These are phyloP conservation scores for Exophiala bonariae DNA, from an alignment of 2,329 filamentous ascomycete species.

Conservation along the genomic window DNA sequence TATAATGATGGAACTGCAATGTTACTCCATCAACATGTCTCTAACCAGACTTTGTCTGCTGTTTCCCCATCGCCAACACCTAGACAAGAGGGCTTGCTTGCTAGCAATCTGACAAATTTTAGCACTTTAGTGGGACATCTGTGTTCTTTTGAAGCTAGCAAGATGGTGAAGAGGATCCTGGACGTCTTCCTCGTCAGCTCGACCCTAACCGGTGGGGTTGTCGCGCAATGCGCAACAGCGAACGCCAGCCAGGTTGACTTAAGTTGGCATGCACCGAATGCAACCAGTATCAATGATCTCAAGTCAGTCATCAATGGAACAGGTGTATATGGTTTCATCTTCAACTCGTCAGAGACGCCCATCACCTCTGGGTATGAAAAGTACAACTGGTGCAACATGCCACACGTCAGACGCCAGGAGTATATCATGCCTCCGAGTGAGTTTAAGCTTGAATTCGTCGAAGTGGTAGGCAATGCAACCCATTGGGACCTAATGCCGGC, in stretches of 20 bases:
- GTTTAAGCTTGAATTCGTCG: conserved; percentile 73
- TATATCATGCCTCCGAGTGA: conserved; percentile 57
- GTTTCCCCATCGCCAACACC: conserved; percentile 11
- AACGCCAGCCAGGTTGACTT: conserved; percentile 38
- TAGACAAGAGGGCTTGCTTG: conserved; percentile 5
- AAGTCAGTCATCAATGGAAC: conserved; percentile 55
- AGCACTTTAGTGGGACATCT: too few relatives aligned
- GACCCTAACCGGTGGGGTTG: conserved; percentile 2
- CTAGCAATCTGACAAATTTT: too few relatives aligned
- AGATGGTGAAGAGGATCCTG: conserved; percentile 11
- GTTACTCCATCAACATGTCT: too few relatives aligned
- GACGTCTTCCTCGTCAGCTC: conserved; percentile 7
- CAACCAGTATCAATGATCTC: conserved; percentile 62
- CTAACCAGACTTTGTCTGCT: background rate
- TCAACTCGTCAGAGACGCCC: conserved; percentile 64
- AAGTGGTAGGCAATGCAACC: conserved; percentile 59
- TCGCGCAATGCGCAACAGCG: conserved; percentile 8
- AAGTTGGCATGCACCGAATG: conserved; percentile 59
- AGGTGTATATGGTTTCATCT: conserved; percentile 73
- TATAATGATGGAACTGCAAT: background rate
- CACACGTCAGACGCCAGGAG: conserved; percentile 68
- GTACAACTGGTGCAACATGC: conserved; percentile 89
- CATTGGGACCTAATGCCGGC: too few relatives aligned
- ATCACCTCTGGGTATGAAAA: conserved; percentile 55
- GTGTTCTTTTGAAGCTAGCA: background rate